phyloP scores from a whole-genome alignment of 2,329 filamentous ascomycete species.

The Chalaropsis ovoidea region DNA sequence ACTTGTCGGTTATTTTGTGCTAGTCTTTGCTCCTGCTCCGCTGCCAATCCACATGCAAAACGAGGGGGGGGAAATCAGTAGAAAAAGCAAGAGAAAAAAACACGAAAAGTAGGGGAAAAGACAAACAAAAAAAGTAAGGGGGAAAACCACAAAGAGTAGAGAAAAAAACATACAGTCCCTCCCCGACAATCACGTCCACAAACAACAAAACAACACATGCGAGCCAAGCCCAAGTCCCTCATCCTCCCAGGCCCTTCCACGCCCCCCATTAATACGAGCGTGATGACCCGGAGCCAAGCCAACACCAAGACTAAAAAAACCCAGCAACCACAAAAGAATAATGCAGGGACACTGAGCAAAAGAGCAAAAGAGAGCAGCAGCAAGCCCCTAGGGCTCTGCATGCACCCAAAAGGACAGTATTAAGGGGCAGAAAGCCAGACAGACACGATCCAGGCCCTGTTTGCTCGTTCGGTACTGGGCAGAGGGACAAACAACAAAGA shows the following conservation, averaged over 20 bases:
- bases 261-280: neutral
- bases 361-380: neutral
- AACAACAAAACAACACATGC: neutral
- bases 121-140: neutral
- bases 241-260: neutral
- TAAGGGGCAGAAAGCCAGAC: too few relatives aligned
- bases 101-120: neutral
- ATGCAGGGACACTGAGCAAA: neutral
- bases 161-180: neutral
- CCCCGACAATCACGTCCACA: neutral
- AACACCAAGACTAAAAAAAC: constrained; percentile 7
- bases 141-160: neutral
- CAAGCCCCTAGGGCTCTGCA: neutral
- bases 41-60: neutral
- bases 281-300: neutral
- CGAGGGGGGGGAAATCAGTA: neutral
- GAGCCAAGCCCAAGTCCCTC: neutral
- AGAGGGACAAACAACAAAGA: too few relatives aligned
- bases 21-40: neutral
- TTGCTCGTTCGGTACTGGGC: too few relatives aligned
- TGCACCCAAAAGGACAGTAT: too few relatives aligned
- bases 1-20: neutral
- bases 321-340: neutral
- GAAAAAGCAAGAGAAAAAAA: neutral
- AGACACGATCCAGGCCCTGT: too few relatives aligned